Evolutionary conservation across 2,329 filamentous ascomycete genomes (phyloP).

Genomic region (Coleophoma cylindrospora): DNA sequence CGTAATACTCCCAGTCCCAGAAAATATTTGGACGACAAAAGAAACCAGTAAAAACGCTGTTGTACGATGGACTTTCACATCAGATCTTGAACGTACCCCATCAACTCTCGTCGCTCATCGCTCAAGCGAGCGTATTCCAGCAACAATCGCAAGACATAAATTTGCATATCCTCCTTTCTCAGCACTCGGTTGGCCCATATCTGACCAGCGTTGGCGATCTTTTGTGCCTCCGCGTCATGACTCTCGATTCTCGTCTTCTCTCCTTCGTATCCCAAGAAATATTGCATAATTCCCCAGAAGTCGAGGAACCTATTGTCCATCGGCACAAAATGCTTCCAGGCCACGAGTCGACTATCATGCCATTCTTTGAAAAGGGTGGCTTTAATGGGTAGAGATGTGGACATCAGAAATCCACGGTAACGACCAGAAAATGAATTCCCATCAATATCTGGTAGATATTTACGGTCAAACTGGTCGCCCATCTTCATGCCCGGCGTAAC

Average conservation of each 20-base stretch:
- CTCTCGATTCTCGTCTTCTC: constrained; percentile 19
- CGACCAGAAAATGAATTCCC: constrained; percentile 68
- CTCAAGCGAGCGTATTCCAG: constrained; percentile 50
- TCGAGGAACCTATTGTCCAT: constrained; percentile 74
- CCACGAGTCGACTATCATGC: constrained; percentile 69
- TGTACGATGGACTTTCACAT: neutral
- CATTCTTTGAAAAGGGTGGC: constrained; percentile 75
- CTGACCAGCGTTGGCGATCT: constrained; percentile 60
- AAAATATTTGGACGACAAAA: neutral
- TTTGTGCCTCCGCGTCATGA: constrained; percentile 51
- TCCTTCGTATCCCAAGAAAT: constrained; percentile 62
- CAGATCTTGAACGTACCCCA: constrained; percentile 27
- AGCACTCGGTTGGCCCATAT: constrained; percentile 70
- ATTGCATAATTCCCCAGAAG: constrained; percentile 69
- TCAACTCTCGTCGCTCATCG: constrained; percentile 27
- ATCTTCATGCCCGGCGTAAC: constrained; percentile 45
- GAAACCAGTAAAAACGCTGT: neutral
- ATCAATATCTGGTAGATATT: constrained; percentile 74
- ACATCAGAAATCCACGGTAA: constrained; percentile 65
- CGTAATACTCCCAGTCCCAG: too few relatives aligned
- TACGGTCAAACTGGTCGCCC: constrained; percentile 51
- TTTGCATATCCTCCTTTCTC: constrained; percentile 62
- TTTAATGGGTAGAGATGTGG: constrained; percentile 69
- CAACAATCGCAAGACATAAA: constrained; percentile 59
- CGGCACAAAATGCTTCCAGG: constrained; percentile 80